Evolutionary conservation across 352 stramenopile species (phyloP).

Genomic region (Phytophthora crassamura): DNA sequence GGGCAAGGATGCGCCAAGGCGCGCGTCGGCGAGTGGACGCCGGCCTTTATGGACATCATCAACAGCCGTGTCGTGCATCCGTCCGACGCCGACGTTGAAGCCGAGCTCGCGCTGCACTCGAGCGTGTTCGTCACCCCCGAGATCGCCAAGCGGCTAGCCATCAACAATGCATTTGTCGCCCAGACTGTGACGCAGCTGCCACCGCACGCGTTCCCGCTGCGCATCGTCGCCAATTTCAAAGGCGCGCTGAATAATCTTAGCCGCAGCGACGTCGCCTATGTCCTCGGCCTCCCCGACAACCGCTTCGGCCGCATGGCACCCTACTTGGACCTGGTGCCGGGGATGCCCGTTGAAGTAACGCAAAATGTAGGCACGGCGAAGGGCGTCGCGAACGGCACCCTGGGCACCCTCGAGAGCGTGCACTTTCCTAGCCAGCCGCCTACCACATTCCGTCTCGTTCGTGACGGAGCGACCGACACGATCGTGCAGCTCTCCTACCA

Average conservation of each 20-base stretch:
- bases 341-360: not conserved
- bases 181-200: no score
- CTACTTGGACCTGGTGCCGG: not conserved
- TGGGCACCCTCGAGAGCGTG: no score
- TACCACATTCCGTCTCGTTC: no score
- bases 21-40: no score
- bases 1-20: no score
- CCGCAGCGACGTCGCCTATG: not conserved
- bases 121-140: not conserved
- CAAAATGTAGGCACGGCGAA: not conserved
- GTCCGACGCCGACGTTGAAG: not conserved
- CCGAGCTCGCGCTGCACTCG: not conserved
- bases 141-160: constrained; percentile 2
- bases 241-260: not conserved
- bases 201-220: no score
- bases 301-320: not conserved
- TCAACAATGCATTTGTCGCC: constrained; percentile 11
- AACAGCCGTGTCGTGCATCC: constrained; percentile 12
- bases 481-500: not conserved
- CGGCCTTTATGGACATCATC: not conserved
- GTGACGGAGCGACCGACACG: no score
- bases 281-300: not conserved
- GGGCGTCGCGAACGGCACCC: not conserved
- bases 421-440: no score
- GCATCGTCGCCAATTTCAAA: constrained; percentile 1